Base-by-base conservation (phyloP, 441 rosid species). In the Corymbia citriodora region DNA sequence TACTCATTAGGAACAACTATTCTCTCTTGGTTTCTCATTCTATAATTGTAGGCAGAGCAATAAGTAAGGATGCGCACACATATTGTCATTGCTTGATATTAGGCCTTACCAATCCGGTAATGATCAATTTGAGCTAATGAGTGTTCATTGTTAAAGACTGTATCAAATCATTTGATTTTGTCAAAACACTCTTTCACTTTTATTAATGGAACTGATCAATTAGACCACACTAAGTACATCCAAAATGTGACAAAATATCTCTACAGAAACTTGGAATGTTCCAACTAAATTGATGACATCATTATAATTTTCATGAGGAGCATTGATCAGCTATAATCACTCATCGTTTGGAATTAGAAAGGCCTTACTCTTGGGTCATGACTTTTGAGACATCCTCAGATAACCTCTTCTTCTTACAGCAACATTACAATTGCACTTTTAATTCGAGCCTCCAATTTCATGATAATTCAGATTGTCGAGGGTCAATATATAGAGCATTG, bases 401-500 rank as follows among this genome's bases (percentile, higher is more conserved):
- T 40, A 74, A 40, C 85, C 85, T 3, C 0, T 72, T 36, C 23
- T 40, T 36, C 27, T 74, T 12, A 40, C 52, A 40, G 85, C 85
- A 40, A 74, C 8, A 0, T 40, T 72, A 19, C 49, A 10, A 53
- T 50, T 40, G 33, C 48, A 63, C 54, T 63, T 14, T 65, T 63
- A 87, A 87, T 55, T 55, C 88, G 70, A 70, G 72, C 82, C 27
- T 10, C 55, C 8, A 25, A 19, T 81, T 31, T 82, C 16, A 33
- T 59, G 36, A 31, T 49, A 40, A n/a, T 55, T 79, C 93, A 98
- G 99, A 87, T 91, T 98, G 97, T 94, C 96, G 99, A 95, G 99
- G 99, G 93, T 98, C 99, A 81, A 90, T 98, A 21, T 97, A 98
- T 92, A 95, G 99, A 90, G 99, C 99, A 88, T 92, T 97, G 91